Evolutionary conservation across 768 basidiomycete genomes (phyloP), one percentile per base, ranked within the genome.

Genomic region (Daedaleopsis nitida): DNA sequence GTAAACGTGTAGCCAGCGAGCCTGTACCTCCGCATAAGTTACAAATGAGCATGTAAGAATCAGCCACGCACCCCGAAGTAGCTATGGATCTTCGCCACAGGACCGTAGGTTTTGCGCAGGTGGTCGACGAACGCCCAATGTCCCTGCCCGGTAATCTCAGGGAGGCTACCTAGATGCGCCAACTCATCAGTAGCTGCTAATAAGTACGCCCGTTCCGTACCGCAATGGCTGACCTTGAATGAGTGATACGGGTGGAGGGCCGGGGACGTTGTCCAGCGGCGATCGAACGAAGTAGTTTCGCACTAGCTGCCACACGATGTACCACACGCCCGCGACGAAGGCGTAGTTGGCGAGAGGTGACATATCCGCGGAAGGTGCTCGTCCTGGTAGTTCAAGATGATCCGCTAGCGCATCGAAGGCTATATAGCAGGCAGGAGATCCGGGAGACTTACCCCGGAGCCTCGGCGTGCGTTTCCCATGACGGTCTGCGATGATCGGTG

Each of bases 261-360:
- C 65, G 5, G 62, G 59, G 47, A 66, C 52, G 35, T 63, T 64
- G 47, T 66, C 65, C 7, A 66, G 27, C 1, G 52, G 62, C 1
- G 62, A 63, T 21, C 8, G 42, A 4, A 52, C 32, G 23, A 57
- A 24, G 45, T 42, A 53, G 21, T 49, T 16, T 1, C 48, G 56
- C 3, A 56, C 21, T 21, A 58, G 6, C 8, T 56, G 48, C 52
- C 56, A 62, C 16, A 48, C n/a, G 16, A 57, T 14, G 21, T 52
- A n/a, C n/a, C n/a, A n/a, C n/a, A n/a, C n/a, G n/a, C n/a, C n/a
- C n/a, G n/a, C n/a, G n/a, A n/a, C n/a, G n/a, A n/a, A n/a, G n/a
- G n/a, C n/a, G n/a, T n/a, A n/a, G n/a, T n/a, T n/a, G n/a, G n/a
- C n/a, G n/a, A n/a, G n/a, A n/a, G n/a, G n/a, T n/a, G n/a, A n/a